These are phyloP conservation scores for Selaginella moellendorffii DNA, from an alignment of 75 land plant species.

Conservation along the genomic window DNA sequence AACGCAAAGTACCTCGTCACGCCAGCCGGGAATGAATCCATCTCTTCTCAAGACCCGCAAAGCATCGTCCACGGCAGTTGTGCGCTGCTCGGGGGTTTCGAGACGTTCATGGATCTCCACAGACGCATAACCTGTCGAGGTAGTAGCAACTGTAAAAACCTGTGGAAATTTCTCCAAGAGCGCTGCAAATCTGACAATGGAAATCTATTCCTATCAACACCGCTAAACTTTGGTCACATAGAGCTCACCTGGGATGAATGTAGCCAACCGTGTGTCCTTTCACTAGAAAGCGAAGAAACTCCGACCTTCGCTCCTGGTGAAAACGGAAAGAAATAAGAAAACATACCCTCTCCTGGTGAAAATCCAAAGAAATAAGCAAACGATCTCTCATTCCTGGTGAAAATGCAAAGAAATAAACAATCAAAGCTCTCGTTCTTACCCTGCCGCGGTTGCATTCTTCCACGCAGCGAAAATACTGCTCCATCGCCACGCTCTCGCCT, in stretches of 20 bases:
- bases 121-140: slow-evolving; percentile 7
- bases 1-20: slow-evolving; percentile 98
- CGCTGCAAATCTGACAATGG: slow-evolving; percentile 15
- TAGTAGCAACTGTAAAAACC: slow-evolving; percentile 28
- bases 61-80: slow-evolving; percentile 50
- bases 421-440: not conserved
- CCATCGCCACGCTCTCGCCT: no score
- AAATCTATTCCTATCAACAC: not conserved
- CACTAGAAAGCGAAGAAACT: slow-evolving; percentile 21
- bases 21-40: slow-evolving; percentile 66
- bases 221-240: not conserved
- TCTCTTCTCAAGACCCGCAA: slow-evolving; percentile 38
- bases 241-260: slow-evolving; percentile 21
- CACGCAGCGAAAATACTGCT: not conserved
- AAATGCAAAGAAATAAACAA: not conserved
- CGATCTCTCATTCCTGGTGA: no score
- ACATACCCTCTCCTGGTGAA: slow-evolving; percentile 14
- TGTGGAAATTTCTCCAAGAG: slow-evolving; percentile 38
- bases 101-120: slow-evolving; percentile 40
- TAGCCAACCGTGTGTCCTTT: slow-evolving; percentile 17
- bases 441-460: not conserved
- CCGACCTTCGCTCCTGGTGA: not conserved
- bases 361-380: not conserved
- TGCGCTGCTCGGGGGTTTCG: slow-evolving; percentile 44
- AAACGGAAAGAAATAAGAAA: not conserved